Evolutionary conservation across 768 basidiomycete genomes (phyloP).

Genomic region (Calocybe gangraenosa): DNA sequence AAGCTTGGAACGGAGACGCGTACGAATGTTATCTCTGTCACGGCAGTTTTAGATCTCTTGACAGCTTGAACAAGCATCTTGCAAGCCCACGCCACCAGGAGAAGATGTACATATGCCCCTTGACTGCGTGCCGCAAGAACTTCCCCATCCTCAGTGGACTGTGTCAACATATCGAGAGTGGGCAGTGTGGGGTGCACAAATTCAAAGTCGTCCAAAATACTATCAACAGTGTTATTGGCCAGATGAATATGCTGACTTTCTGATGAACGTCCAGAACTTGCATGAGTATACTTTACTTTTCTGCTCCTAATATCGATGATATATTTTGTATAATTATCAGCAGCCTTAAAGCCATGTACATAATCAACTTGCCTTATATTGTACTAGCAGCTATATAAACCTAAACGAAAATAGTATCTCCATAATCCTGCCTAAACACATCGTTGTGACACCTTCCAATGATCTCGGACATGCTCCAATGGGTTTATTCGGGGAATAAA

Average conservation of each 20-base stretch:
- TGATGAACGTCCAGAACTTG: too few species aligned
- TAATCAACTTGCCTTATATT: too few species aligned
- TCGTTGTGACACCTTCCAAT: too few species aligned
- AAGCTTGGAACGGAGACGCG: conserved; percentile 39
- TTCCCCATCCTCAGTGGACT: conserved; percentile 56
- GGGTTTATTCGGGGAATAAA: too few species aligned
- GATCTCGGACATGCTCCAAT: too few species aligned
- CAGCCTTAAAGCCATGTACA: too few species aligned
- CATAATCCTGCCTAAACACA: too few species aligned
- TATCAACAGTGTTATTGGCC: conserved; percentile 30
- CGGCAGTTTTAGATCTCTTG: conserved; percentile 32
- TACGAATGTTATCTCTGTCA: conserved; percentile 70
- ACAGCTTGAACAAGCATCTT: conserved; percentile 56
- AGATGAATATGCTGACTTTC: conserved; percentile 23
- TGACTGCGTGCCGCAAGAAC: conserved; percentile 32
- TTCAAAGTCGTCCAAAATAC: conserved; percentile 38
- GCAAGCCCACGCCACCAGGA: conserved; percentile 56
- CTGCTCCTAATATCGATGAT: too few species aligned
- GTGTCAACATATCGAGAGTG: conserved; percentile 64
- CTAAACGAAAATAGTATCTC: too few species aligned
- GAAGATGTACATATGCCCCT: conserved; percentile 52
- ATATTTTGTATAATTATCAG: too few species aligned
- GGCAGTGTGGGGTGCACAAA: conserved; percentile 48
- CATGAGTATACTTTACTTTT: too few species aligned
- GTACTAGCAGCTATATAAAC: too few species aligned